Percentiles rank a stretch among this genome's conserved stretches.
Conservation (phyloP, 305 asterid species). For the Andrographis paniculata region DNA sequence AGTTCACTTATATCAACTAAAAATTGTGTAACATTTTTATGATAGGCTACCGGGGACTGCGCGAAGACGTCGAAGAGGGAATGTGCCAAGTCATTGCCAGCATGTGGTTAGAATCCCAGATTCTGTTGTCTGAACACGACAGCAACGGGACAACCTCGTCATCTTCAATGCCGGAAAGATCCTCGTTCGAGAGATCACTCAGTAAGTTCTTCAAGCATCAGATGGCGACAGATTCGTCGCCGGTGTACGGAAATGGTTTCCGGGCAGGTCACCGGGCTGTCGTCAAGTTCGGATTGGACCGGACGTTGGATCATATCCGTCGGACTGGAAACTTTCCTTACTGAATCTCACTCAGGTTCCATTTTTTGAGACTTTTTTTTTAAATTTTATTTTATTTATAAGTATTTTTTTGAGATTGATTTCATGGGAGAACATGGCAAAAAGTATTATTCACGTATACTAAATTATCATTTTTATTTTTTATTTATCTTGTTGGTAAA, state of each 20-base stretch:
- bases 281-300: constrained; percentile 53
- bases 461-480: no score
- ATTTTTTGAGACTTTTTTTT: no score
- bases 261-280: constrained; percentile 73
- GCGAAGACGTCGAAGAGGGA: constrained; percentile 90
- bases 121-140: constrained; percentile 36
- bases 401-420: no score
- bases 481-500: no score
- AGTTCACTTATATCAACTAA: no score
- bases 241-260: constrained; percentile 84
- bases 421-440: no score
- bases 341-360: not conserved
- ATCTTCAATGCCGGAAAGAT: constrained; percentile 38
- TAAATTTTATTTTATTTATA: no score
- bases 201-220: constrained; percentile 78
- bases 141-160: constrained; percentile 22
- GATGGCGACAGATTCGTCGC: constrained; percentile 71
- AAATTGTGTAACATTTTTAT: no score
- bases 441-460: no score
- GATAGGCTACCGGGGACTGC: constrained; percentile 64
- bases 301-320: constrained; percentile 81
- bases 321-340: constrained; percentile 71
- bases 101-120: constrained; percentile 93
- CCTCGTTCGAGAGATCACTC: constrained; percentile 66
- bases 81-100: constrained; percentile 93